A percentile compares a stretch with the other conserved stretches of the same genome.
These are phyloP conservation scores for Fragaria iinumae DNA, from an alignment of 306 rosid genomes.

Conservation along the genomic window DNA sequence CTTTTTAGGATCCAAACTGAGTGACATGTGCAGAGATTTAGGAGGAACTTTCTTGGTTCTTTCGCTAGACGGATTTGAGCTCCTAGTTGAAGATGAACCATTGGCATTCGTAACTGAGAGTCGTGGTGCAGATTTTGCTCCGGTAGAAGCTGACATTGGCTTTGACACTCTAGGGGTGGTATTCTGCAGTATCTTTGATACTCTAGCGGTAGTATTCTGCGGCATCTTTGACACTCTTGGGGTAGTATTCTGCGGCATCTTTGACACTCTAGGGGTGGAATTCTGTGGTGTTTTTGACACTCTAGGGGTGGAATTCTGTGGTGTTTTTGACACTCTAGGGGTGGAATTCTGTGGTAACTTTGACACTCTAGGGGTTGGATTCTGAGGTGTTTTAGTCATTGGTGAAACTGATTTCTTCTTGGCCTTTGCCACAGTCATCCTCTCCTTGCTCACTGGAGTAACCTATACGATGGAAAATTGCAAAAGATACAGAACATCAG, in stretches of 20 bases:
- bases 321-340: background rate
- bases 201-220: constrained; percentile 24
- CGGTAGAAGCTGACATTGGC: constrained; percentile 37
- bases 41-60: constrained; percentile 54
- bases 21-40: constrained; percentile 64
- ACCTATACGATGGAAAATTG: constrained; percentile 45
- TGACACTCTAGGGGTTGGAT: constrained; percentile 49
- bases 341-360: constrained; percentile 39
- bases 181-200: constrained; percentile 11
- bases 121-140: constrained; percentile 32
- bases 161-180: constrained; percentile 56
- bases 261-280: constrained; percentile 19
- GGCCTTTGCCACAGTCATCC: constrained; percentile 37
- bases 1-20: constrained; percentile 53
- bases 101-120: constrained; percentile 51
- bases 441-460: constrained; percentile 45
- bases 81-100: constrained; percentile 43
- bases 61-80: constrained; percentile 36
- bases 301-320: constrained; percentile 39
- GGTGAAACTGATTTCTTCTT: constrained; percentile 58
- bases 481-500: constrained; percentile 19
- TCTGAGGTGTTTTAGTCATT: constrained; percentile 47
- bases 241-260: constrained; percentile 25
- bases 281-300: constrained; percentile 43
- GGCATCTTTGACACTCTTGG: constrained; percentile 49